A percentile compares a stretch with the other conserved stretches of the same genome.
Evolutionary conservation across 805 yeast genomes (phyloP).

Genomic region (Candida loeiensis): DNA sequence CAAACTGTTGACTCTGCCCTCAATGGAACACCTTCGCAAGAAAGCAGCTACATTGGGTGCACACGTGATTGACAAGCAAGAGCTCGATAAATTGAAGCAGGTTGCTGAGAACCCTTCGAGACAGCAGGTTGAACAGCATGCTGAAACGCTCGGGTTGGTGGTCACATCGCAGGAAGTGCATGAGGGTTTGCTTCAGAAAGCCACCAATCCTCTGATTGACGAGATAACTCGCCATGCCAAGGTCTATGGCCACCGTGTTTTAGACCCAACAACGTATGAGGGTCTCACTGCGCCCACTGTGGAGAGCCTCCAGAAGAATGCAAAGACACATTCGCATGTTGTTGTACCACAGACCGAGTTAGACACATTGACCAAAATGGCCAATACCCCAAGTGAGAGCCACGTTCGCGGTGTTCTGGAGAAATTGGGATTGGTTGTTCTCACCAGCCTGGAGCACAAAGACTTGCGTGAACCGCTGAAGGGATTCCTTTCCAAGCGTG

Average conservation of each 20-base stretch:
- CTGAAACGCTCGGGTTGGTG: constrained; percentile 10
- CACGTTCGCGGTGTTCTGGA: constrained; percentile 8
- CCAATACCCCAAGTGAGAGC: constrained; percentile 9
- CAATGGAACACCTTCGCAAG: constrained; percentile 28
- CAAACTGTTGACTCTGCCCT: constrained; percentile 19
- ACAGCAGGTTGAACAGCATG: constrained; percentile 18
- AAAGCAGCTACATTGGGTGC: constrained; percentile 25
- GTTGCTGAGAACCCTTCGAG: constrained; percentile 16
- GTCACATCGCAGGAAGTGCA: constrained; percentile 6
- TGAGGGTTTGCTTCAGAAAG: constrained; percentile 8
- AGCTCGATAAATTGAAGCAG: constrained; percentile 12
- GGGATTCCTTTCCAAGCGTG: constrained; percentile 10
- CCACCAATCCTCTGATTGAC: constrained; percentile 15
- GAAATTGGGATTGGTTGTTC: constrained; percentile 9
- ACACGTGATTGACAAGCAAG: constrained; percentile 12
- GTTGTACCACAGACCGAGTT: constrained; percentile 8
- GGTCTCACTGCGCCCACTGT: constrained; percentile 7
- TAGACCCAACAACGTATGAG: constrained; percentile 6
- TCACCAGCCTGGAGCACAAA: constrained; percentile 13
- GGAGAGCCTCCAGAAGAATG: constrained; percentile 11
- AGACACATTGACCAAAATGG: constrained; percentile 7
- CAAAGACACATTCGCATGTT: constrained; percentile 7
- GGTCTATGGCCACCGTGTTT: constrained; percentile 4
- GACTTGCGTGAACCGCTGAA: constrained; percentile 12
- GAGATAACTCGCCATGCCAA: constrained; percentile 17